Evolutionary conservation across 331 rosid genomes (phyloP).

Genomic region (Malus hybrid): DNA sequence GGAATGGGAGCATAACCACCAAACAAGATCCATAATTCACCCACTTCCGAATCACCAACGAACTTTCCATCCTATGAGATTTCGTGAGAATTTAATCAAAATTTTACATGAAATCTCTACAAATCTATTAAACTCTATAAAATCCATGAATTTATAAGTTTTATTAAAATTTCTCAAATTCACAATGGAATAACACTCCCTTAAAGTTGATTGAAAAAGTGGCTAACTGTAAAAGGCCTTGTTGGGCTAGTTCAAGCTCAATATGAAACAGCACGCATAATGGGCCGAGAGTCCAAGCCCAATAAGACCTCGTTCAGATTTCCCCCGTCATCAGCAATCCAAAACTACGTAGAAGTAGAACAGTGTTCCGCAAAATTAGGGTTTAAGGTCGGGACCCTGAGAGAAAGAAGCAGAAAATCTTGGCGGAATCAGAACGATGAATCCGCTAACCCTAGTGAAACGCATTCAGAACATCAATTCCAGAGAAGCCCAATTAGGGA

Average conservation of each 20-base stretch:
- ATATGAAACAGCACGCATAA: background rate
- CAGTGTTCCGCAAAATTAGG: background rate
- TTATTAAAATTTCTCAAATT: too few species aligned
- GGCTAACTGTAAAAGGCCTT: too few species aligned
- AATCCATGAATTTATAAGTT: too few species aligned
- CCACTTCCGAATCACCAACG: constrained; percentile 90
- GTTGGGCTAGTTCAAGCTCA: background rate
- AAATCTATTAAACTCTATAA: too few species aligned
- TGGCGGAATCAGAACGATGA: constrained; percentile 27
- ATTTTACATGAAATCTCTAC: too few species aligned
- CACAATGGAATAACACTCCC: too few species aligned
- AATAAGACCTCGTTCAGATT: background rate
- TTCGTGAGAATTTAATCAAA: too few species aligned
- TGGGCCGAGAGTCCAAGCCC: background rate
- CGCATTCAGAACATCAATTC: constrained; percentile 76
- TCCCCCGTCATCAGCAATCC: too few species aligned
- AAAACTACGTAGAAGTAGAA: too few species aligned
- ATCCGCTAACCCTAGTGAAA: constrained; percentile 80
- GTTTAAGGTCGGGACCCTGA: background rate
- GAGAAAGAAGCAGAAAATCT: background rate
- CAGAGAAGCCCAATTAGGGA: constrained; percentile 64
- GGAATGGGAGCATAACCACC: constrained; percentile 98
- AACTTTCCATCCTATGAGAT: constrained; percentile 67
- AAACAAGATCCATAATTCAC: constrained; percentile 94
- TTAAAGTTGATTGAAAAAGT: too few species aligned